Conservation (phyloP, 495 filamentous ascomycete species). For the Melanomma pulvis-pyrius region DNA sequence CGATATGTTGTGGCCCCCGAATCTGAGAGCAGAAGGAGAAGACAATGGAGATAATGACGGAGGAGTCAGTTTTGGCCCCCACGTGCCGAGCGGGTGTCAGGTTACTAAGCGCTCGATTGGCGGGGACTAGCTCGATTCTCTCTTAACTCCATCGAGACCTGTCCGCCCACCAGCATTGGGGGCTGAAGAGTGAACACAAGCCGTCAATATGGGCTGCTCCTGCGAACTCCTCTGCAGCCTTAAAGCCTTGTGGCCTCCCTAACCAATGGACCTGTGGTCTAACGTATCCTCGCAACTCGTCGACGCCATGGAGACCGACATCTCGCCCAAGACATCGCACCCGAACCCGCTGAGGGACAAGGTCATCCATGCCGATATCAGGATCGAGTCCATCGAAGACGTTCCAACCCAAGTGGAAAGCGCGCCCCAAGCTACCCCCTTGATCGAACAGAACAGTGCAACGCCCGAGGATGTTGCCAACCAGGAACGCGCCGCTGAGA, state of each 20-base stretch:
- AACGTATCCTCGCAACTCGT: background rate
- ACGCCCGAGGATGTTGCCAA: constrained; percentile 11
- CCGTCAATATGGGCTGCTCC: constrained; percentile 3
- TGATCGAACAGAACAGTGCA: background rate
- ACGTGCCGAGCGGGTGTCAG: background rate
- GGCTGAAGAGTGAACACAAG: constrained; percentile 24
- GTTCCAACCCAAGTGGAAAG: background rate
- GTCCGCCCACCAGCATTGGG: constrained; percentile 22
- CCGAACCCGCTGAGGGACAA: constrained; percentile 4
- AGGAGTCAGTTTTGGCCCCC: background rate
- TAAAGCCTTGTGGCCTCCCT: constrained; percentile 15
- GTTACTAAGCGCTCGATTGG: constrained; percentile 9
- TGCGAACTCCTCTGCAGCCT: constrained; percentile 19
- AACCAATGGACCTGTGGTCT: background rate
- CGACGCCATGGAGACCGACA: constrained; percentile 23
- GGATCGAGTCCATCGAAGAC: constrained; percentile 15
- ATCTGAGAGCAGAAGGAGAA: background rate
- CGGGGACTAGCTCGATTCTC: background rate
- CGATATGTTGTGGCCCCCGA: constrained; percentile 1
- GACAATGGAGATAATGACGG: background rate
- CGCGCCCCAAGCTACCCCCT: background rate
- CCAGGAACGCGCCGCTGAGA: constrained; percentile 22
- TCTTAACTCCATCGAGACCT: background rate
- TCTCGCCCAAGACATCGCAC: background rate
- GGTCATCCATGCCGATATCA: constrained; percentile 29